These are phyloP conservation scores for Asterella californica DNA, from an alignment of 225 moss, liverwort and hornwort genomes.

Conservation along the genomic window DNA sequence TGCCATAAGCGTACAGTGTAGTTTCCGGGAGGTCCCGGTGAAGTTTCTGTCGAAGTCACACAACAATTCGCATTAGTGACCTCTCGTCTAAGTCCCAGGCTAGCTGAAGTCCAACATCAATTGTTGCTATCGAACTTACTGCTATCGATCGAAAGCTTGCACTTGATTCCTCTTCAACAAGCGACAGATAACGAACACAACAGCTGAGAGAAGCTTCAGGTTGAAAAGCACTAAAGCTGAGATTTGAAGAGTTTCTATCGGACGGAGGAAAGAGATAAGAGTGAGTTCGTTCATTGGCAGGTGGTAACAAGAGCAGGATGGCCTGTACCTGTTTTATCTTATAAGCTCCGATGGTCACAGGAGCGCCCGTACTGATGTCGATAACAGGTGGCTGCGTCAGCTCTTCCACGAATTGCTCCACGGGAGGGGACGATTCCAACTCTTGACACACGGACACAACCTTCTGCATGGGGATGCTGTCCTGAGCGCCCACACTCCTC, in stretches of 20 bases:
- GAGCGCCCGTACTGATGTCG: conserved; percentile 1
- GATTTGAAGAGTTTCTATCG: not conserved
- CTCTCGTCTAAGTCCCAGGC: not conserved
- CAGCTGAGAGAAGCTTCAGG: not conserved
- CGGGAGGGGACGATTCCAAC: not conserved
- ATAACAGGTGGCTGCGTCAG: not conserved
- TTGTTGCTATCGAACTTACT: no score
- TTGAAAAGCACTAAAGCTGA: not conserved
- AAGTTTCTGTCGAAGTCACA: conserved; percentile 13
- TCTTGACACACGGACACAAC: not conserved
- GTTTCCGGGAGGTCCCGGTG: conserved; percentile 20
- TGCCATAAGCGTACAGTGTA: conserved; percentile 22
- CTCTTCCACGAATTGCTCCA: conserved; percentile 11
- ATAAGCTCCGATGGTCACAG: not conserved
- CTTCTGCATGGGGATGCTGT: not conserved
- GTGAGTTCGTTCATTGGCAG: not conserved
- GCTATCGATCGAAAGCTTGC: not conserved
- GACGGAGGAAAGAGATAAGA: not conserved
- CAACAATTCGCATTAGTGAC: not conserved
- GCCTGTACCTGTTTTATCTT: conserved; percentile 15
- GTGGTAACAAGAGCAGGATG: no score
- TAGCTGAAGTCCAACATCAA: not conserved
- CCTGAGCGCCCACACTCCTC: not conserved
- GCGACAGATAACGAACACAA: not conserved
- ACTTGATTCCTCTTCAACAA: not conserved